phyloP scores from a whole-genome alignment of 495 filamentous ascomycete species.

The Xanthoparmelia taractica region DNA sequence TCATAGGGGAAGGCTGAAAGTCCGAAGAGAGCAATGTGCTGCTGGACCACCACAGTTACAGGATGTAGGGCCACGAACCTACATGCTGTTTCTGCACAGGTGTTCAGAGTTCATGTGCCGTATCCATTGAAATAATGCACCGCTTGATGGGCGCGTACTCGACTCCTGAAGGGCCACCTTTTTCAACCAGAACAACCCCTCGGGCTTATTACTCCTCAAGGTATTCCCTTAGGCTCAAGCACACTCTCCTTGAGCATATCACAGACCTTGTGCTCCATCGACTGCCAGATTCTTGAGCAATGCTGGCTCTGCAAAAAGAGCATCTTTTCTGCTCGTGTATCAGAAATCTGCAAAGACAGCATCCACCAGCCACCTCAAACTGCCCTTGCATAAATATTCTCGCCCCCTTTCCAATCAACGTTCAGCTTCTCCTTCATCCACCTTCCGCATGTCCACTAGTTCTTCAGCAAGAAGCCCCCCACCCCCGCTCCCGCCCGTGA shows the following conservation, averaged over 20 bases:
- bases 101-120: neutral
- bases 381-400: neutral
- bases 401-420: neutral
- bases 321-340: neutral
- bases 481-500: constrained; percentile 22
- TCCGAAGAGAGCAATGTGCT: neutral
- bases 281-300: neutral
- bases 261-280: neutral
- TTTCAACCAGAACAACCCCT: neutral
- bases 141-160: neutral
- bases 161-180: neutral
- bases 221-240: neutral
- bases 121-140: neutral
- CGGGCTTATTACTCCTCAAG: neutral
- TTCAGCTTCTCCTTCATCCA: neutral
- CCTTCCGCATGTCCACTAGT: neutral
- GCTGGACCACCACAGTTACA: neutral
- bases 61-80: neutral
- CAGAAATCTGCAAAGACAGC: neutral
- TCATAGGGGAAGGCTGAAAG: neutral
- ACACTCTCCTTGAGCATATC: neutral
- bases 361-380: neutral
- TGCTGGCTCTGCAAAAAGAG: neutral
- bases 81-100: neutral
- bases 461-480: neutral